These are phyloP conservation scores for Pythium grandisporangium DNA, from an alignment of 352 stramenopile species.

Conservation along the genomic window DNA sequence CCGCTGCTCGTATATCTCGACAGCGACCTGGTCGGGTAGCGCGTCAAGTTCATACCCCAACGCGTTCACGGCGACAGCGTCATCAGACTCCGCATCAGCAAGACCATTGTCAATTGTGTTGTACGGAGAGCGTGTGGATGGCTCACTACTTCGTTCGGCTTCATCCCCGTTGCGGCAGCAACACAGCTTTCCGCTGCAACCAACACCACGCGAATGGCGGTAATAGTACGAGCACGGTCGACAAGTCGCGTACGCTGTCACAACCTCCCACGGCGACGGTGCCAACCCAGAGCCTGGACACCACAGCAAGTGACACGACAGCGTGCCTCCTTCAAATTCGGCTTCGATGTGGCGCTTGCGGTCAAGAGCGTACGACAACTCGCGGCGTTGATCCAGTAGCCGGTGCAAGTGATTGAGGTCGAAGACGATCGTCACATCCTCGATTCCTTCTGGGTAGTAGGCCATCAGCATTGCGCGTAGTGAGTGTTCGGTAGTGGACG, in stretches of 20 bases:
- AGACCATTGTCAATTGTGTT: too few species aligned
- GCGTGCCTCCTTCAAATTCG: conserved; percentile 32
- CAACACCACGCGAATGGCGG: conserved; percentile 38
- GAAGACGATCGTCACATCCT: conserved; percentile 56
- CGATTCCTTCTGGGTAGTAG: conserved; percentile 26
- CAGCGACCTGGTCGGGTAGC: conserved; percentile 51
- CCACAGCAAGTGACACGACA: conserved; percentile 62
- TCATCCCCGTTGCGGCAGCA: too few species aligned
- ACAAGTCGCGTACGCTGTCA: conserved; percentile 35
- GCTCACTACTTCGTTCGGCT: too few species aligned
- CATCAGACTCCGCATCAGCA: too few species aligned
- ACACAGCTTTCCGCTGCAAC: too few species aligned
- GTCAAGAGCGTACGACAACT: conserved; percentile 39
- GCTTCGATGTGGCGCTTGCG: conserved; percentile 45
- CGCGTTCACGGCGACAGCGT: too few species aligned
- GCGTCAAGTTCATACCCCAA: conserved; percentile 15
- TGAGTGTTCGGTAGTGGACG: conserved; percentile 32
- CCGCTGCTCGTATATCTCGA: conserved; percentile 46
- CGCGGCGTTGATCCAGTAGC: conserved; percentile 34
- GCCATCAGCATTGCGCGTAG: conserved; percentile 26
- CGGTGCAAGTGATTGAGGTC: conserved; percentile 52
- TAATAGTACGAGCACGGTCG: conserved; percentile 47
- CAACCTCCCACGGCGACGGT: conserved; percentile 29
- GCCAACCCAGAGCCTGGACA: conserved; percentile 48
- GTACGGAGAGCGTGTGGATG: too few species aligned